Percentiles rank a stretch among this genome's conserved stretches.
Conservation (phyloP, 2,329 filamentous ascomycete genomes). For the Aspergillus sp. region DNA sequence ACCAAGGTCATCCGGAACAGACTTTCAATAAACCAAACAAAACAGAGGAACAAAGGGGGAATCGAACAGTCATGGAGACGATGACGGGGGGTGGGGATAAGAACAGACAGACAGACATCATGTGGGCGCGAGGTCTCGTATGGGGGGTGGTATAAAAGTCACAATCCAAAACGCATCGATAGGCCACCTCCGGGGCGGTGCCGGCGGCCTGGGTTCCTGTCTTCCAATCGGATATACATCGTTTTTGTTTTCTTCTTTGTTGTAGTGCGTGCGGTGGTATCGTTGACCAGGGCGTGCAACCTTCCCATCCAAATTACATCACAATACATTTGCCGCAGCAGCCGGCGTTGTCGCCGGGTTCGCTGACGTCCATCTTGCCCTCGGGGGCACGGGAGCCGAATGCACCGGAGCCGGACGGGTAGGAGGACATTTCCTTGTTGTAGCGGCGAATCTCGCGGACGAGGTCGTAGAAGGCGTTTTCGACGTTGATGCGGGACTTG, state of each 20-base stretch:
- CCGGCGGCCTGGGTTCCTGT: slow-evolving; percentile 14
- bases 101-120: slow-evolving; percentile 24
- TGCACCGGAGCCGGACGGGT: slow-evolving; percentile 67
- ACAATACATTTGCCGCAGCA: slow-evolving; percentile 86
- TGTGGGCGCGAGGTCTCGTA: slow-evolving; percentile 26
- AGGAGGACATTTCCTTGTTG: slow-evolving; percentile 96
- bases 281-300: slow-evolving; percentile 17
- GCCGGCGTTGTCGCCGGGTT: slow-evolving; percentile 53
- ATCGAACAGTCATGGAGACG: slow-evolving; percentile 42
- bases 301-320: slow-evolving; percentile 55
- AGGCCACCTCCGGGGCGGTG: slow-evolving; percentile 22
- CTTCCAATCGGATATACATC: slow-evolving; percentile 13
- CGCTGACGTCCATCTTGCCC: slow-evolving; percentile 73
- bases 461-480: slow-evolving; percentile 97
- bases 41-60: slow-evolving; percentile 37
- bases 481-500: slow-evolving; percentile 96
- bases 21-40: slow-evolving; percentile 25
- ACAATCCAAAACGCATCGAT: slow-evolving; percentile 21
- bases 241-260: slow-evolving; percentile 17
- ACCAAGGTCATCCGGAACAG: slow-evolving; percentile 24
- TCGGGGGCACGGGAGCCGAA: slow-evolving; percentile 60
- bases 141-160: slow-evolving; percentile 19
- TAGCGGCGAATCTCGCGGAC: slow-evolving; percentile 97
- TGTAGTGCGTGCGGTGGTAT: slow-evolving; percentile 1
- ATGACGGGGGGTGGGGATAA: slow-evolving; percentile 33